These are phyloP conservation scores for Tetrapisispora pingtungensis DNA, from an alignment of 805 yeast species.

Conservation along the genomic window DNA sequence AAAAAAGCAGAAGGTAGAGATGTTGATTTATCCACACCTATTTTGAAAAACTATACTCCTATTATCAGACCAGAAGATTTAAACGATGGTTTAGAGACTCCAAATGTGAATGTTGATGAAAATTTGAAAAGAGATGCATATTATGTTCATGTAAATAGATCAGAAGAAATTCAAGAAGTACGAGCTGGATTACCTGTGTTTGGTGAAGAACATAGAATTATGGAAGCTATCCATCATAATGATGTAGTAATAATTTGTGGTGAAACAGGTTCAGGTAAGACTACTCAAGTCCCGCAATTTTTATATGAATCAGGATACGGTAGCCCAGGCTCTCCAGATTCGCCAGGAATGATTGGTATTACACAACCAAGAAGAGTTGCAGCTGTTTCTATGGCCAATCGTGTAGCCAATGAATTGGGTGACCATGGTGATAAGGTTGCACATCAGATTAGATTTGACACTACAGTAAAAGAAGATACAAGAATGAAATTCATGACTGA, in stretches of 20 bases:
- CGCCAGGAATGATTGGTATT: slow-evolving; percentile 91
- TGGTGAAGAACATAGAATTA: slow-evolving; percentile 80
- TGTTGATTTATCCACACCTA: slow-evolving; percentile 43
- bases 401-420: slow-evolving; percentile 72
- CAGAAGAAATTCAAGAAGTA: slow-evolving; percentile 52
- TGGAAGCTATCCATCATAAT: slow-evolving; percentile 92
- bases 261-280: slow-evolving; percentile 97
- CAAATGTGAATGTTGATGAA: slow-evolving; percentile 50
- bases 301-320: slow-evolving; percentile 91
- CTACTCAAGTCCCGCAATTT: slow-evolving; percentile 94
- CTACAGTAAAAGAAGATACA: slow-evolving; percentile 52
- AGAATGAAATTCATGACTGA: slow-evolving; percentile 86
- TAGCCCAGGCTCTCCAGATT: slow-evolving; percentile 37
- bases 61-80: slow-evolving; percentile 59
- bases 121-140: slow-evolving; percentile 44
- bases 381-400: slow-evolving; percentile 80
- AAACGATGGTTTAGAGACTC: slow-evolving; percentile 59
- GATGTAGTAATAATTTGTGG: slow-evolving; percentile 90
- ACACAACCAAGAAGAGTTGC: slow-evolving; percentile 96
- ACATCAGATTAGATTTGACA: slow-evolving; percentile 74
- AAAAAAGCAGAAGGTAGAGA: slow-evolving; percentile 54
- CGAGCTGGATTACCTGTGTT: slow-evolving; percentile 78
- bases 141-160: slow-evolving; percentile 57
- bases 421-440: slow-evolving; percentile 59
- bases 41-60: slow-evolving; percentile 41